A percentile compares a stretch with the other conserved stretches of the same genome.
These are phyloP conservation scores for Vanrija sp. DNA, from an alignment of 1,284 basidiomycete species.

Conservation along the genomic window DNA sequence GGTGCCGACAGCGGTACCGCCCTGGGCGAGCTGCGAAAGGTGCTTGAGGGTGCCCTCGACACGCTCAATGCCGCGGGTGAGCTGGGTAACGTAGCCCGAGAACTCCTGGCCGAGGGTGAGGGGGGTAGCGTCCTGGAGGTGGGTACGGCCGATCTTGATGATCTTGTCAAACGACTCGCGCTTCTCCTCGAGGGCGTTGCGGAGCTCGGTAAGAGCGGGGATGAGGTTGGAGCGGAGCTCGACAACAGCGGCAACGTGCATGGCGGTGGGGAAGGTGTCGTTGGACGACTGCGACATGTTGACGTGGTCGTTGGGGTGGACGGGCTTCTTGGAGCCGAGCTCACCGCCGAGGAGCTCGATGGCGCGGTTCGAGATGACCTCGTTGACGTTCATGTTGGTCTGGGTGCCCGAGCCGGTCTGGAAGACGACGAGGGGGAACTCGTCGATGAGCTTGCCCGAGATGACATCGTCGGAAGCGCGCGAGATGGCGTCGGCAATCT, in stretches of 20 bases:
- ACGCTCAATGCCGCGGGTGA: conserved; percentile 85
- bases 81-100: conserved; percentile 94
- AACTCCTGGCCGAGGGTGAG: conserved; percentile 98
- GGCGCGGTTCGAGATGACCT: conserved; percentile 98
- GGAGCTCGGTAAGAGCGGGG: conserved; percentile 79
- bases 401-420: conserved; percentile 99
- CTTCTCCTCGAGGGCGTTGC: conserved; percentile 79
- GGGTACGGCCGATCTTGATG: conserved; percentile 98
- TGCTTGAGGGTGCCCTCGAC: conserved; percentile 80
- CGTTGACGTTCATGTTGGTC: conserved; percentile 99
- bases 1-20: conserved; percentile 97
- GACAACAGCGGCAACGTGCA: conserved; percentile 95
- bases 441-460: conserved; percentile 85
- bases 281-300: conserved; percentile 99
- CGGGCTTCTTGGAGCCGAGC: conserved; percentile 92
- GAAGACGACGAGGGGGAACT: conserved; percentile 98
- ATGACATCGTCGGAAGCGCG: conserved; percentile 98
- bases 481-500: conserved; percentile 83
- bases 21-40: conserved; percentile 87
- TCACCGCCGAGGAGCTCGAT: conserved; percentile 96
- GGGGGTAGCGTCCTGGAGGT: conserved; percentile 96
- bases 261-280: conserved; percentile 98
- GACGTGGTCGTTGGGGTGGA: conserved; percentile 99
- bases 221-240: conserved; percentile 78
- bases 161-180: conserved; percentile 77